These are phyloP conservation scores for Pyrenochaeta sp. DNA, from an alignment of 2,329 filamentous ascomycete species.

Conservation along the genomic window DNA sequence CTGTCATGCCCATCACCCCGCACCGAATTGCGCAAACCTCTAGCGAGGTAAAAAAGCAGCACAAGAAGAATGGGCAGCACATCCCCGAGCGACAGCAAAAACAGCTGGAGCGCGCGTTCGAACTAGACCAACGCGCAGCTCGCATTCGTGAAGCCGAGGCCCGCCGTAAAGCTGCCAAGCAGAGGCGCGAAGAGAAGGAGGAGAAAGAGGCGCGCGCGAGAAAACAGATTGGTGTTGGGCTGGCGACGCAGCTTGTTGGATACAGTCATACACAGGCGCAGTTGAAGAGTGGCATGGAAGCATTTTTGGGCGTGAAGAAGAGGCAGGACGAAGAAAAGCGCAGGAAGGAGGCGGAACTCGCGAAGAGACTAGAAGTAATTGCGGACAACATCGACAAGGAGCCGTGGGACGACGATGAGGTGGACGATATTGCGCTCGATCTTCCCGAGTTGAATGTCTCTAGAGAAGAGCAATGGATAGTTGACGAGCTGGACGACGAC, in stretches of 20 bases:
- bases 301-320: constrained; percentile 42
- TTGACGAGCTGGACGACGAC: constrained; percentile 47
- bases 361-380: constrained; percentile 31
- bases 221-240: constrained; percentile 41
- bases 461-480: constrained; percentile 28
- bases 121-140: constrained; percentile 45
- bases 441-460: constrained; percentile 16
- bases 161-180: constrained; percentile 36
- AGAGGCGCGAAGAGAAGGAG: constrained; percentile 44
- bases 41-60: constrained; percentile 43
- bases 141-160: constrained; percentile 45
- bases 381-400: constrained; percentile 39
- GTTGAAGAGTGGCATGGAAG: constrained; percentile 50
- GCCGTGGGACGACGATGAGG: constrained; percentile 42
- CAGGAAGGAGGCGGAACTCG: constrained; percentile 26
- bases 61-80: constrained; percentile 40
- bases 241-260: constrained; percentile 51
- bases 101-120: constrained; percentile 41
- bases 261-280: constrained; percentile 49
- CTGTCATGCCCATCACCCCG: constrained; percentile 35
- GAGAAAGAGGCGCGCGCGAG: constrained; percentile 40
- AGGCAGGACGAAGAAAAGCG: constrained; percentile 30
- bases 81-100: constrained; percentile 38
- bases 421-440: constrained; percentile 19
- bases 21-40: constrained; percentile 44